Base-by-base conservation (phyloP, 2,329 filamentous ascomycete species). In the Huntiella decipiens region DNA sequence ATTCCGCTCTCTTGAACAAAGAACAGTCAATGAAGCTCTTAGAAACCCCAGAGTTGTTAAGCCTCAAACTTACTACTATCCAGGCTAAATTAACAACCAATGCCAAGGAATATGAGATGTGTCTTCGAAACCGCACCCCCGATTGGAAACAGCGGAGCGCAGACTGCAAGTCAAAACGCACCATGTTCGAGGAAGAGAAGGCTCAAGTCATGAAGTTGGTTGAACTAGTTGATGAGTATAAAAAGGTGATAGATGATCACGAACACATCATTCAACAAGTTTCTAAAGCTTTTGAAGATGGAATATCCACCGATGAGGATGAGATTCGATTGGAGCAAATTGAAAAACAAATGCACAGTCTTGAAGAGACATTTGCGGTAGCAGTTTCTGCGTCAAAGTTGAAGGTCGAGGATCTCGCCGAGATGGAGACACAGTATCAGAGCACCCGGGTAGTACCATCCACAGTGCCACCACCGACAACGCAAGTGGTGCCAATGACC, bases 281-380 rank as follows among this genome's bases (percentile, higher is more conserved):
- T 42, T 62, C 63, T 3, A 60, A 68, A 47, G 66, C 66, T 0
- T 76, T 73, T 50, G 63, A 63, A 11, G 63, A 70, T 7, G 65
- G 65, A 17, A 54, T 67, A 11, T 66, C 74, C 41, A 74, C 67
- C 1, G 64, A 68, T 2, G 65, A 67, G 7, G 67, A 71, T 16
- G 71, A 75, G 52, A 54, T 56, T 32, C 63, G 60, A 36, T 57
- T 74, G 6, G 69, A 73, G 48, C 60, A 66, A 33, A 54, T 75
- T 34, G 63, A 63, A 8, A 61, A 61, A 42, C 55, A 63, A 44
- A 28, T 28, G 22, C 22, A 28, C 2, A 28, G 7, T 28, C 22
- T 28, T 17, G 58, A 74, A 15, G 47, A 45, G 15, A 39, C 44
- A 12, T 31, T 50, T 12, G 45, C 45, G 19, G 32, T 17, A 1